Percentiles rank a stretch among this genome's conserved stretches.
phyloP scores from a whole-genome alignment of 139 green algal genomes.

The Parachlorella kessleri region DNA sequence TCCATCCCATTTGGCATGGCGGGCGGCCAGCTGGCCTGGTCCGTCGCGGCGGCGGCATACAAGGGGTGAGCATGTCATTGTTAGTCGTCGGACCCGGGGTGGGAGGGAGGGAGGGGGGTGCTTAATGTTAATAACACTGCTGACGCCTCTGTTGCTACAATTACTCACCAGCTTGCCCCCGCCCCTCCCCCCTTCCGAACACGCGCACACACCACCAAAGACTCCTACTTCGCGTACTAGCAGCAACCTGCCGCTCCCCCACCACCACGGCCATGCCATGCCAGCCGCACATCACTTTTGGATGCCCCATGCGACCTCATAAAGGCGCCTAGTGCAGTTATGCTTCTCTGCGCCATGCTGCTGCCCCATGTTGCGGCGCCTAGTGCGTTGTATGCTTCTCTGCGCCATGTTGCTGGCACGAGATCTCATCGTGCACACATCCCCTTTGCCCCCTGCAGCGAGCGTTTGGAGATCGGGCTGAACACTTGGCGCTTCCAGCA shows the following conservation, averaged over 20 bases:
- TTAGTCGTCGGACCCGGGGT: neutral
- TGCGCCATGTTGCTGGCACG: too few species aligned
- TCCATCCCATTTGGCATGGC: constrained; percentile 93
- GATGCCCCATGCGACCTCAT: too few species aligned
- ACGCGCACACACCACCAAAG: neutral
- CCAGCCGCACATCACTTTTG: too few species aligned
- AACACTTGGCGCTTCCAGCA: constrained; percentile 38
- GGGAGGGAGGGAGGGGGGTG: neutral
- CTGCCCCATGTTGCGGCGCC: too few species aligned
- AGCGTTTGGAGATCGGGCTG: constrained; percentile 43
- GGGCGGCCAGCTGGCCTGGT: constrained; percentile 61
- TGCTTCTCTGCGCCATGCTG: too few species aligned
- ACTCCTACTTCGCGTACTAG: too few species aligned
- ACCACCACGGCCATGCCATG: too few species aligned
- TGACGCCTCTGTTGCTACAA: neutral
- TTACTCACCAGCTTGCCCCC: neutral
- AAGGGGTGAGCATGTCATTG: constrained; percentile 2
- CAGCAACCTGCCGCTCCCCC: too few species aligned
- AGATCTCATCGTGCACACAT: too few species aligned
- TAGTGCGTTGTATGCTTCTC: neutral
- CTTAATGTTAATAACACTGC: too few species aligned
- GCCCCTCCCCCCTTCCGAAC: neutral
- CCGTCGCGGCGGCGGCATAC: constrained; percentile 58
- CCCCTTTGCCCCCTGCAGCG: constrained; percentile 2
- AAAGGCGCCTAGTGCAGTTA: too few species aligned